Conservation (phyloP, 371 early-diverging fungal genomes). For the Saksenaea vasiformis region DNA sequence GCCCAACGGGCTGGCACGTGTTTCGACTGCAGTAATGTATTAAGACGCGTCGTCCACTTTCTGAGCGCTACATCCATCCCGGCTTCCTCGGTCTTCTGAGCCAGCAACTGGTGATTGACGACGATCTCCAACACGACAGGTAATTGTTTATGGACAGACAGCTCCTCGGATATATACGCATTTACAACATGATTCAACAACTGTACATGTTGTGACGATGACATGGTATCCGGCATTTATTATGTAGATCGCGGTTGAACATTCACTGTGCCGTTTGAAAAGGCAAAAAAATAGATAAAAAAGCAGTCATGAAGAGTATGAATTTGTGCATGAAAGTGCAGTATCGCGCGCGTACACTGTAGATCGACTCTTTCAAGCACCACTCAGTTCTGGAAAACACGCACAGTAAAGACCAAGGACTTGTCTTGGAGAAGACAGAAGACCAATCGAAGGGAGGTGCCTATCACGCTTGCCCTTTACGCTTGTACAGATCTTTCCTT, state of each 20-base stretch:
- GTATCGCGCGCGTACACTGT: too few relatives aligned
- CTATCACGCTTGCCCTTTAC: too few relatives aligned
- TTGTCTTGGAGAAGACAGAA: too few relatives aligned
- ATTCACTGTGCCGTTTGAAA: not conserved
- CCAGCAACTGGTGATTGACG: constrained; percentile 43
- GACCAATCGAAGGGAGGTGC: too few relatives aligned
- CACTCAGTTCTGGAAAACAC: too few relatives aligned
- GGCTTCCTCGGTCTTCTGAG: constrained; percentile 12
- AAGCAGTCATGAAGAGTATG: not conserved
- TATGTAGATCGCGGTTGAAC: not conserved
- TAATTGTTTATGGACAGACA: constrained; percentile 23
- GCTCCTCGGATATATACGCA: constrained; percentile 30
- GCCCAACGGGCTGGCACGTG: constrained; percentile 56
- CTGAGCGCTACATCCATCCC: constrained; percentile 32
- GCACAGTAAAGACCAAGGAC: too few relatives aligned
- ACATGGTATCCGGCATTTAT: not conserved
- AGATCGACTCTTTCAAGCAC: too few relatives aligned
- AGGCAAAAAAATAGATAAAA: not conserved
- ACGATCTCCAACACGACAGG: constrained; percentile 54
- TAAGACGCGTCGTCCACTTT: constrained; percentile 61
- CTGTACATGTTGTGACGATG: constrained; percentile 12
- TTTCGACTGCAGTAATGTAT: constrained; percentile 60
- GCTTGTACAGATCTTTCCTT: too few relatives aligned
- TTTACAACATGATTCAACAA: constrained; percentile 19
- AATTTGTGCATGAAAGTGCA: not conserved